phyloP scores from a whole-genome alignment of 768 basidiomycete species.

The Lanmaoa rubissima region DNA sequence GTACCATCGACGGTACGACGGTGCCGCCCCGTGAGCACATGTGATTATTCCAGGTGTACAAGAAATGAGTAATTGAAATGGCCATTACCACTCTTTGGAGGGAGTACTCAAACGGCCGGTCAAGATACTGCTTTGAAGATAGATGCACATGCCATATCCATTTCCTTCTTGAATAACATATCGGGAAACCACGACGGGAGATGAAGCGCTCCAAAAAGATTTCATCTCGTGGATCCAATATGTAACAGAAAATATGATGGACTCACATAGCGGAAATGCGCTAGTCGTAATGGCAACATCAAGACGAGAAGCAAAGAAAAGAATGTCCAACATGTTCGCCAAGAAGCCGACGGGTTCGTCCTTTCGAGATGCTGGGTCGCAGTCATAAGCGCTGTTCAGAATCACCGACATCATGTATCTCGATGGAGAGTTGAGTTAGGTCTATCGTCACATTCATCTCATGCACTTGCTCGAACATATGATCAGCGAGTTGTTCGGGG shows the following conservation, averaged over 20 bases:
- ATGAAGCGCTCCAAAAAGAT: not conserved
- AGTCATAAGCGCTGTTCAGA: slow-evolving; percentile 5
- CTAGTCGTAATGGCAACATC: not conserved
- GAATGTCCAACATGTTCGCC: not conserved
- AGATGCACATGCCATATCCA: not conserved
- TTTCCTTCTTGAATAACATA: not conserved
- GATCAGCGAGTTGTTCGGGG: not conserved
- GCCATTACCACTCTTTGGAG: not conserved
- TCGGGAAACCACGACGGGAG: slow-evolving; percentile 7
- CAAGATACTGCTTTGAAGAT: not conserved
- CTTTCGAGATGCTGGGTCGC: not conserved
- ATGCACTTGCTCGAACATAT: slow-evolving; percentile 8
- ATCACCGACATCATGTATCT: slow-evolving; percentile 4
- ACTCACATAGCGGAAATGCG: slow-evolving; percentile 1
- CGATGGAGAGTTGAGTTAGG: not conserved
- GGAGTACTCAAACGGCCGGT: slow-evolving; percentile 1
- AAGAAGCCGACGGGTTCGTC: not conserved
- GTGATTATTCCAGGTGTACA: not conserved
- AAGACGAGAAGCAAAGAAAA: not conserved
- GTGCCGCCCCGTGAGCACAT: not conserved
- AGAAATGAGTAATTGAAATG: not conserved
- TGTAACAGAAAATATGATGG: not conserved
- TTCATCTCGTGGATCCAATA: not conserved
- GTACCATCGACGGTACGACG: not conserved
- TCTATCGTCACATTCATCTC: not conserved